Percentiles rank a stretch among this genome's conserved stretches.
Evolutionary conservation across 495 filamentous ascomycete genomes (phyloP).

Genomic region (Entonaema liquescens): DNA sequence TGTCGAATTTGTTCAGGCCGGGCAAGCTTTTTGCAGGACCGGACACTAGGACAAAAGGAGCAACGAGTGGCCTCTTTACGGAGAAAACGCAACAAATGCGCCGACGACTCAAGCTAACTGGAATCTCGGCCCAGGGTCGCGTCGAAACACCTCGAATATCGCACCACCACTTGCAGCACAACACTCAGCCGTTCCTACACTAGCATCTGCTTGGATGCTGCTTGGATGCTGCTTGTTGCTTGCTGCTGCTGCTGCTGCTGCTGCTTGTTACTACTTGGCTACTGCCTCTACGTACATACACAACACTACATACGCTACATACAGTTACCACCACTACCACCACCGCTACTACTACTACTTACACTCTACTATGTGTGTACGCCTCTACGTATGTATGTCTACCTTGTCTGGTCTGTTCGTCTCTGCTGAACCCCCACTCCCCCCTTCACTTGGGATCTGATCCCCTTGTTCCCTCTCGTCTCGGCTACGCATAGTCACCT

Average conservation of each 20-base stretch:
- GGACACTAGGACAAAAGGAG: constrained; percentile 47
- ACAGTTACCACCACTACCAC: not conserved
- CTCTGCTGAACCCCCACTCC: constrained; percentile 36
- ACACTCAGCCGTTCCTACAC: constrained; percentile 36
- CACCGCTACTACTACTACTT: not conserved
- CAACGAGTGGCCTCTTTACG: constrained; percentile 40
- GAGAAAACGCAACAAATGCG: constrained; percentile 50
- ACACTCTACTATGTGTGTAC: not conserved
- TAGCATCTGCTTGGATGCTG: constrained; percentile 23
- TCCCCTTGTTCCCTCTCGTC: constrained; percentile 40
- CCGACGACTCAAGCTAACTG: constrained; percentile 46
- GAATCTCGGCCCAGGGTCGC: constrained; percentile 52
- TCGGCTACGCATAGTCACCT: constrained; percentile 41
- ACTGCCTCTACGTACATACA: not conserved
- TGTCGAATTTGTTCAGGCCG: constrained; percentile 37
- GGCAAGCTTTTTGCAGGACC: constrained; percentile 27
- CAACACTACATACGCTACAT: not conserved
- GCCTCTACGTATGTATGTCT: not conserved
- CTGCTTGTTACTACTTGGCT: no score
- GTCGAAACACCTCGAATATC: constrained; percentile 52
- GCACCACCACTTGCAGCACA: constrained; percentile 41
- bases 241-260: not conserved
- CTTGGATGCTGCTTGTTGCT: not conserved
- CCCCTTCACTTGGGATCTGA: constrained; percentile 33
- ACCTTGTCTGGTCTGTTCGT: constrained; percentile 12